Evolutionary conservation across 2,329 filamentous ascomycete species (phyloP), one percentile per base, ranked within the genome.

Genomic region (Coniochaeta ligniaria): DNA sequence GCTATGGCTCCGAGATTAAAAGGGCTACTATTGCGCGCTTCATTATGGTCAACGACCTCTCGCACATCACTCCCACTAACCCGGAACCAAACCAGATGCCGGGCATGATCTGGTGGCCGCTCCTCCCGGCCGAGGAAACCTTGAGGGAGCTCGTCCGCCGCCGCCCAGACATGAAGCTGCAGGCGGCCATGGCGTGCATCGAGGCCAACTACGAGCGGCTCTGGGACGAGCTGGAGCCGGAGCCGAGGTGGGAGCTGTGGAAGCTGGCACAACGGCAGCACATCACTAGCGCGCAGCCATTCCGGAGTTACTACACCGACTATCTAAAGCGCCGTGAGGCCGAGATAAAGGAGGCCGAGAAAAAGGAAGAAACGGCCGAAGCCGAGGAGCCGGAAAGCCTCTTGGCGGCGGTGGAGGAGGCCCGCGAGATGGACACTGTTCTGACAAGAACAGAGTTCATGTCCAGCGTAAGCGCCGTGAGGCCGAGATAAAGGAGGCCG

Each of bases 91-190:
- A 57, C n/a, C 57, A 62, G 7, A 33, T 62, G 0, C 63, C 63
- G 1, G 35, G 26, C 16, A 57, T 54, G 58, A 65, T 65, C 50
- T 64, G 64, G 64, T 62, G 59, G 22, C 63, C 64, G 4, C 60
- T 45, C n/a, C 54, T 57, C 31, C 54, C 54, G 31, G 12, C 47
- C 22, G 22, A 31, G n/a, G 26, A 38, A 28, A 61, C 60, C 1
- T 56, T 59, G 14, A 22, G 26, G 17, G 62, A 60, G 52, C 56
- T 65, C n/a, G 59, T 24, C 36, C 50, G 54, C 17, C 56, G 59
- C 1, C 20, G 24, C 36, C 61, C 61, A 0, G 47, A 57, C 1
- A 60, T 60, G 62, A 52, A 24, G 8, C 52, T 35, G 20, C 50
- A 41, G 7, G 59, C 45, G 2, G 62, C 59, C 12, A 54, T 58